Evolutionary conservation across 176 grass and related monocot species (phyloP), one percentile per base, ranked within the genome.

Genomic region (Carex myosuroides): DNA sequence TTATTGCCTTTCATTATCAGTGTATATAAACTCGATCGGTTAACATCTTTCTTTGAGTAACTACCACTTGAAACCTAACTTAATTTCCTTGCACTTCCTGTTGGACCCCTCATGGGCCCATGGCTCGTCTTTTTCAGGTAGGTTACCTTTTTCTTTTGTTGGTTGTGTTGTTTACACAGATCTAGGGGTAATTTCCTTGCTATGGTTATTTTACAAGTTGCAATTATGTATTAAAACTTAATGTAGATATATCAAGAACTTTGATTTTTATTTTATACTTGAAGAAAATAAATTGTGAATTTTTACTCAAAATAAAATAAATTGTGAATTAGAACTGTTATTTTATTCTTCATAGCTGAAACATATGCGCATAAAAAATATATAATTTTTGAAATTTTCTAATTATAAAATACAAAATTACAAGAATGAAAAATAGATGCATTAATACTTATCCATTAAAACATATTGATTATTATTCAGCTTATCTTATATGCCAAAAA

Each of bases 1-100:
- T 54, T 76, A 76, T 53, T 54, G 52, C 48, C 73, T 78, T 57
- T 78, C 73, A 57, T 18, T 78, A 35, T 78, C 73, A 57, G 17
- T 66, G 2, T 66, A 61, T 30, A 50, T 11, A 50, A 39, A 39
- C 37, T 39, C 37, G 37, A 5, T 39, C 5, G 32, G 13, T 64
- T 30, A 32, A 46, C 12, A 50, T 22, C 6, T 6, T 71, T 71
- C 37, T 74, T 26, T 12, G 13, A 75, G 71, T 7, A 76, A 54
- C 22, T 55, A 17, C 46, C 20, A 5, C 22, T 30, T 2, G 18
- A 54, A 48, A 17, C 4, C 46, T 77, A n/a, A 56, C 73, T 18
- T 64, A 64, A 64, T 64, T 77, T 33, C 48, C 0, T 13, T 16
- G 50, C 50, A 32, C 2, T 3, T 56, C 70, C 37, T 13, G 29